Base-by-base conservation (phyloP, 176 grass and related monocot species). In the Typha latifolia region DNA sequence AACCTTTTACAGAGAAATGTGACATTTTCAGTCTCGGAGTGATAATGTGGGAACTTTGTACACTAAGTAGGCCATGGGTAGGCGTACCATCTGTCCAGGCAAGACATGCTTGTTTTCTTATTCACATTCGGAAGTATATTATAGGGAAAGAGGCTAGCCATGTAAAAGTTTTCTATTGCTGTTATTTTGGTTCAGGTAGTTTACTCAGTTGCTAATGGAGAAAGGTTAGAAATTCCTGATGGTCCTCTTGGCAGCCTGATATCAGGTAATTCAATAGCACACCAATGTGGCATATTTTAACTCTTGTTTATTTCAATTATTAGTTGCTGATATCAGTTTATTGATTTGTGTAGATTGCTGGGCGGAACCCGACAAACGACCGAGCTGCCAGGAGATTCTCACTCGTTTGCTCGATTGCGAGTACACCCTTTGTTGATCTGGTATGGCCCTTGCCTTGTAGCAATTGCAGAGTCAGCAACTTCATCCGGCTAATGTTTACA, bases 31-130 rank as follows among this genome's bases (percentile, higher is more conserved):
- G 94, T 71, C 78, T 97, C 12, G 94, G 94, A 19, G 94, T 99
- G 21, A 99, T 99, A 72, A 99, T 99, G 86, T 99, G 94, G 94
- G 94, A 99, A 48, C 94, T 99, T 72, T 99, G 94, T 64, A 93
- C 94, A 76, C 83, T 99, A 3, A 83, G 70, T 80, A 88, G 86
- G 15, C 94, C 94, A 67, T 93, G 94, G 89, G 86, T 84, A 80
- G 88, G 94, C 70, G 77, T 81, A 69, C 83, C 85, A 56, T 66
- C 94, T 55, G 94, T 91, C 79, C 94, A 99, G 79, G 94, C 92
- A 82, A 75, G 50, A 10, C 47, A 81, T 75, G 27, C 5, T 77
- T 75, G 20, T 32, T 24, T 48, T 74, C 48, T n/a, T 12, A 18
- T 48, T 49, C 1, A 49, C 10, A 59, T 27, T 61, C 22, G 12